phyloP scores from a whole-genome alignment of 805 yeast genomes.

The Kluyveromyces lactis region DNA sequence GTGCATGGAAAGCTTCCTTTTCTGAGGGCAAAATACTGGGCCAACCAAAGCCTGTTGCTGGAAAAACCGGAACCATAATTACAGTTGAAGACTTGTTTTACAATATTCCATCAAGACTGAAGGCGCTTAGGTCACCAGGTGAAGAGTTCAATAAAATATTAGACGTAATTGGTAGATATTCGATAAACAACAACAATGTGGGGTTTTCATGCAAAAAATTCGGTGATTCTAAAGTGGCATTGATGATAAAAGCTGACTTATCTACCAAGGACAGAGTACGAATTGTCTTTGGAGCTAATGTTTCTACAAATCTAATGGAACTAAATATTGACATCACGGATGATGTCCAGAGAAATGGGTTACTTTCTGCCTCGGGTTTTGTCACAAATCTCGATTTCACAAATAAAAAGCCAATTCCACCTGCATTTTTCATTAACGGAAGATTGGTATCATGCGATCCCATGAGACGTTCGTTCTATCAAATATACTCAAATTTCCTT shows the following conservation, averaged over 20 bases:
- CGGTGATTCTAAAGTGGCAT: slow-evolving; percentile 64
- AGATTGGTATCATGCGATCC: slow-evolving; percentile 81
- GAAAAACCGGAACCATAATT: slow-evolving; percentile 78
- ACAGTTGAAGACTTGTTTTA: slow-evolving; percentile 83
- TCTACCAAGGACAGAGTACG: slow-evolving; percentile 62
- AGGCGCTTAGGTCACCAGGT: slow-evolving; percentile 52
- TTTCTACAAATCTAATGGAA: slow-evolving; percentile 57
- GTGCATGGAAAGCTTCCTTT: slow-evolving; percentile 70
- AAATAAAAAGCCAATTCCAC: slow-evolving; percentile 52
- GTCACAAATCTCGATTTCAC: slow-evolving; percentile 66
- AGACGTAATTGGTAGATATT: slow-evolving; percentile 77
- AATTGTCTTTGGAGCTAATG: slow-evolving; percentile 56
- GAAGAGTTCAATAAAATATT: slow-evolving; percentile 74
- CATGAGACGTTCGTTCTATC: slow-evolving; percentile 54
- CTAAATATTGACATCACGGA: slow-evolving; percentile 29
- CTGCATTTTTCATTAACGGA: slow-evolving; percentile 78
- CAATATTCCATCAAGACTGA: slow-evolving; percentile 72
- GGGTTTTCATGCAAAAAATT: slow-evolving; percentile 74
- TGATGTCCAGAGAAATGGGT: slow-evolving; percentile 35
- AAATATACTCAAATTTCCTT: slow-evolving; percentile 53
- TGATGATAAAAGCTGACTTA: slow-evolving; percentile 47
- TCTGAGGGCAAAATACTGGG: slow-evolving; percentile 51
- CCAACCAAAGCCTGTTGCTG: slow-evolving; percentile 72
- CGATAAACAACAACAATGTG: slow-evolving; percentile 60
- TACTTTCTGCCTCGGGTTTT: slow-evolving; percentile 46